Evolutionary conservation across 768 basidiomycete species (phyloP).

Genomic region (Pleurotus eryngii): DNA sequence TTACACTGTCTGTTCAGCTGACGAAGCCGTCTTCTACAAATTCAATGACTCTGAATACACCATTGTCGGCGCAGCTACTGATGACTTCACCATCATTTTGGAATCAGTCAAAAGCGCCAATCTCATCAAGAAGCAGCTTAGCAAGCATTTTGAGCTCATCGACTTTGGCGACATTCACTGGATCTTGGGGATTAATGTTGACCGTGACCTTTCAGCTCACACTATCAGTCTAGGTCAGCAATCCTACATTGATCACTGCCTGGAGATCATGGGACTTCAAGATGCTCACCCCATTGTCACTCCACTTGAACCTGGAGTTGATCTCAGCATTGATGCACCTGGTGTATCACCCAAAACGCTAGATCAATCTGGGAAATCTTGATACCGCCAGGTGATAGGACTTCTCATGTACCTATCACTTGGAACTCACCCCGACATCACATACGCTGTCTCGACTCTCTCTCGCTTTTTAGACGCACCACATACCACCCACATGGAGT

Average conservation of each 20-base stretch:
- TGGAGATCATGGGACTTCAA: background rate
- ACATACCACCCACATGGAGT: constrained; percentile 19
- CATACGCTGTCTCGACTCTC: constrained; percentile 20
- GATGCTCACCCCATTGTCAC: background rate
- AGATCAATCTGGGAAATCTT: background rate
- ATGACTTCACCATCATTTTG: too few relatives aligned
- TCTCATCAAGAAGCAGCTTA: too few relatives aligned
- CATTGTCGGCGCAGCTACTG: too few relatives aligned
- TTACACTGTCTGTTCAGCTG: too few relatives aligned
- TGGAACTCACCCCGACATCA: constrained; percentile 25
- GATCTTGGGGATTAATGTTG: too few relatives aligned
- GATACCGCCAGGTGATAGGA: constrained; percentile 24
- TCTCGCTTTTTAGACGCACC: constrained; percentile 21
- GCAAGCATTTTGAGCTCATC: too few relatives aligned
- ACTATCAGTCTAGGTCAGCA: background rate
- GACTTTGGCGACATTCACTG: too few relatives aligned
- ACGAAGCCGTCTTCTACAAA: too few relatives aligned
- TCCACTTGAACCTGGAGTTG: background rate
- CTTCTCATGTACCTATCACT: constrained; percentile 25
- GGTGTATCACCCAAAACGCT: background rate
- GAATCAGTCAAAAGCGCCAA: too few relatives aligned
- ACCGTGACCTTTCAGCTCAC: too few relatives aligned
- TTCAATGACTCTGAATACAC: too few relatives aligned
- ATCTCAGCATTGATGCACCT: background rate
- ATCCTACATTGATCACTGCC: background rate